These are phyloP conservation scores for Fonsecaea monophora DNA, from an alignment of 2,329 filamentous ascomycete genomes.

Conservation along the genomic window DNA sequence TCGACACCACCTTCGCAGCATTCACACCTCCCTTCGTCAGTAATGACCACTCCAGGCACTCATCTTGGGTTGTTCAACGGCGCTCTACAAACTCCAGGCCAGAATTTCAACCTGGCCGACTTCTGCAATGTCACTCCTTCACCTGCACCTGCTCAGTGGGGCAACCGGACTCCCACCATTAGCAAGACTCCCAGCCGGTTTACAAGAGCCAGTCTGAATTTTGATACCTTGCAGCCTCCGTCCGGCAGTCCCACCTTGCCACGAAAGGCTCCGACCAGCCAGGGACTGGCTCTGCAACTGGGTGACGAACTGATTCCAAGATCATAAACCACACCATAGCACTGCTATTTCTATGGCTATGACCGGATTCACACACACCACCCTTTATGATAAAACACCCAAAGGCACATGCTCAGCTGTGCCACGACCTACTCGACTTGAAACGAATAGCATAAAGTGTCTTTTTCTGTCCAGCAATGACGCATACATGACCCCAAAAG, in stretches of 20 bases:
- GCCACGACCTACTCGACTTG: constrained; percentile 33
- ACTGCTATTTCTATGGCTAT: neutral
- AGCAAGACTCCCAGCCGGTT: constrained; percentile 75
- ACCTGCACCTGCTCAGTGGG: constrained; percentile 86
- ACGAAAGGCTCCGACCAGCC: constrained; percentile 33
- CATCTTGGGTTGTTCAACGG: constrained; percentile 74
- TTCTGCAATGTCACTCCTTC: constrained; percentile 98
- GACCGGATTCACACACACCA: neutral
- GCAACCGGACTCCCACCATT: constrained; percentile 62
- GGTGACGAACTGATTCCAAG: constrained; percentile 63
- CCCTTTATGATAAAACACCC: constrained; percentile 28
- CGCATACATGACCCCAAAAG: constrained; percentile 24
- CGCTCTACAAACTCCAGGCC: constrained; percentile 79
- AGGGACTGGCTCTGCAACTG: constrained; percentile 68
- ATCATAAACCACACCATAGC: constrained; percentile 26
- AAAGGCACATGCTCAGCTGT: constrained; percentile 25
- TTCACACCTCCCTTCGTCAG: constrained; percentile 55
- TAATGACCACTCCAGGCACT: constrained; percentile 67
- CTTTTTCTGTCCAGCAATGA: constrained; percentile 22
- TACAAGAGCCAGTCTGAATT: constrained; percentile 78
- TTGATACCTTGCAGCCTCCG: constrained; percentile 74
- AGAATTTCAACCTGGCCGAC: constrained; percentile 91
- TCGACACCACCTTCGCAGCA: constrained; percentile 78
- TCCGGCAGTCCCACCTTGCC: constrained; percentile 39
- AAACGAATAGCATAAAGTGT: constrained; percentile 36